A percentile compares a stretch with the other conserved stretches of the same genome.
Conservation (phyloP, 2,329 filamentous ascomycete species). For the Aspergillus flavus region DNA sequence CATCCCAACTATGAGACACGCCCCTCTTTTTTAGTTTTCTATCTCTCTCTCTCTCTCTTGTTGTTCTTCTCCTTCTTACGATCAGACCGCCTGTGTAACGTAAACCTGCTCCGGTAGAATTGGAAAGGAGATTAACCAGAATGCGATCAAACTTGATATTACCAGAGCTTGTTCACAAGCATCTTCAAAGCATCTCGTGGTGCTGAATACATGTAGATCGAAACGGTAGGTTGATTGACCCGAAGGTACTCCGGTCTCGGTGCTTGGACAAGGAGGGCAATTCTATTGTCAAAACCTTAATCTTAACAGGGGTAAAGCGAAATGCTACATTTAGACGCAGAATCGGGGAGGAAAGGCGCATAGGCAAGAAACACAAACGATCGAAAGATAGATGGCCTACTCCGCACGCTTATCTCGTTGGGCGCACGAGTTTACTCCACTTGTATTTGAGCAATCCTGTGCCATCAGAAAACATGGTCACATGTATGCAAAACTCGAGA, state of each 20-base stretch:
- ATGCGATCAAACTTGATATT: not conserved
- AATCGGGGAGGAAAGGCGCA: not conserved
- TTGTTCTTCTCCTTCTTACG: not conserved
- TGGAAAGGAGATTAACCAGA: not conserved
- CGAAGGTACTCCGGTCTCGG: not conserved
- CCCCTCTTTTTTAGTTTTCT: not conserved
- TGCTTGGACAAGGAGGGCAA: not conserved
- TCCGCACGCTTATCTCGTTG: not conserved
- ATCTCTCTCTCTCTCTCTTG: not conserved
- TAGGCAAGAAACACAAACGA: not conserved
- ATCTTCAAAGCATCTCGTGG: not conserved
- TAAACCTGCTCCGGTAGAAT: not conserved
- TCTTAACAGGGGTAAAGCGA: not conserved
- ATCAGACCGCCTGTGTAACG: not conserved
- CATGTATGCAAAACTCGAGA: not conserved
- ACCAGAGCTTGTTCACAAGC: not conserved
- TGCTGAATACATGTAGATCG: not conserved
- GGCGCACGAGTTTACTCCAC: constrained; percentile 10
- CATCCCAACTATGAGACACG: not conserved
- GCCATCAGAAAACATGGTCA: constrained; percentile 17
- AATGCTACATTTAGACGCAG: not conserved
- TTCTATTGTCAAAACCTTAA: not conserved
- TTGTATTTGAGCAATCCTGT: constrained; percentile 2
- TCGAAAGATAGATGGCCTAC: not conserved
- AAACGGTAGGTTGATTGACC: not conserved